Base-by-base conservation (phyloP, 139 green algal genomes). In the Volvox reticuliferus region DNA sequence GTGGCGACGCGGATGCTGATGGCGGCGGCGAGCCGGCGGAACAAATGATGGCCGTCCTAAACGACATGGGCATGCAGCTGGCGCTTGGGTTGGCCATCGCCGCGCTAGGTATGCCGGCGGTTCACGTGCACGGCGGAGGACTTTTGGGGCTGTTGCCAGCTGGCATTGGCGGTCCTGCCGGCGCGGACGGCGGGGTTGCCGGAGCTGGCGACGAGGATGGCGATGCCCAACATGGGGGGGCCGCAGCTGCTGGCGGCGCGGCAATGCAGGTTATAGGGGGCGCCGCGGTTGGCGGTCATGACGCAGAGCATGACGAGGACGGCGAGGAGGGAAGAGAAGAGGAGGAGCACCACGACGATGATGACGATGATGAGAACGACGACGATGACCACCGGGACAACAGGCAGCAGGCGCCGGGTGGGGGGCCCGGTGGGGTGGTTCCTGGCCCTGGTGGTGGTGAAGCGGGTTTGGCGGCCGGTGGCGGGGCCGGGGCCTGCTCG, bases 31-130 rank as follows among this genome's bases (percentile, higher is more conserved):
- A 21, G 82, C 32, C 33, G 32, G 12, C 37, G 36, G 36, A 89
- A 2, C 35, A 82, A 12, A 32, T 89, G 37, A 19, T 73, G 37
- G 37, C 55, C n/a, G 69, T n/a, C 17, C 12, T 89, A 13, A 50
- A 30, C 17, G 44, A 71, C 33, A 36, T 73, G 37, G 85, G 85
- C 17, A 89, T 89, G 85, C 85, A 89, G 30, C n/a, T 89, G 9
- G 22, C 81, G 85, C 20, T 82, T 13, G 44, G 44, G 5, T 12
- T 82, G 69, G 85, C 85, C 18, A 82, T 82, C 37, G 85, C 85
- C 28, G 81, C 55, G 81, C 30, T 87, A 20, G 81, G 81, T 13
- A 62, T 87, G 30, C 81, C 81, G 13, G 80, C 28, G 21, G 55
- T 61, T 55, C 33, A 2, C 76, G 33, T 82, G 30, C 76, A 82